Conservation (phyloP, 768 basidiomycete species). For the Pleurotus citrinopileatus region DNA sequence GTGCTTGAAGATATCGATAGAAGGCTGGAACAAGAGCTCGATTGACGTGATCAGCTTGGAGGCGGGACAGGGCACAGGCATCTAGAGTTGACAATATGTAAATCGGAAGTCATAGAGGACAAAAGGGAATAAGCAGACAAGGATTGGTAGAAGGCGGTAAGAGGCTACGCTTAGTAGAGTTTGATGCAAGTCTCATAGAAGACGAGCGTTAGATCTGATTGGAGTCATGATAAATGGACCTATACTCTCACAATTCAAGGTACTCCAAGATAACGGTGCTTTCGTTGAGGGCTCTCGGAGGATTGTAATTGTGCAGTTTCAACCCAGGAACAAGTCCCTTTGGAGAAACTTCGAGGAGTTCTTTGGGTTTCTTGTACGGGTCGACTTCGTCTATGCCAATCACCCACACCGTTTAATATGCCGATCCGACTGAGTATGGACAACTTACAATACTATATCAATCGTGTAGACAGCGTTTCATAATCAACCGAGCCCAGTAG, state of each 20-base stretch:
- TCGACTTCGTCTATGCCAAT: constrained; percentile 64
- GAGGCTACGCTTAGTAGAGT: constrained; percentile 45
- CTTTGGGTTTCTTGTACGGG: constrained; percentile 78
- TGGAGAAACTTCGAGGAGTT: constrained; percentile 77
- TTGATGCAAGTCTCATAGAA: constrained; percentile 44
- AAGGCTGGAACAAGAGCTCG: constrained; percentile 67
- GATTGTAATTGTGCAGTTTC: constrained; percentile 46
- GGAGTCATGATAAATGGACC: neutral
- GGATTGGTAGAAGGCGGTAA: constrained; percentile 57
- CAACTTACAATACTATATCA: constrained; percentile 36
- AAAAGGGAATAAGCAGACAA: constrained; percentile 37
- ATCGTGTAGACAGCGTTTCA: neutral
- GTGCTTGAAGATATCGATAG: constrained; percentile 73
- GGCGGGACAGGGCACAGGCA: constrained; percentile 61
- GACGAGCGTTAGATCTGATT: neutral
- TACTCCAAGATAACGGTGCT: constrained; percentile 79
- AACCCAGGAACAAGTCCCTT: constrained; percentile 79
- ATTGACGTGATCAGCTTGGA: constrained; percentile 67
- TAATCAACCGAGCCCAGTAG: neutral
- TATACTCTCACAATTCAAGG: constrained; percentile 62
- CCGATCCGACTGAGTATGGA: neutral
- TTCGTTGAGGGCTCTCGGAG: constrained; percentile 69
- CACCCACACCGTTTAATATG: neutral
- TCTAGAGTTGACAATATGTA: constrained; percentile 34
- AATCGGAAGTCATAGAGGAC: neutral